These are phyloP conservation scores for Lactarius indigo DNA, from an alignment of 768 basidiomycete species.

Conservation along the genomic window DNA sequence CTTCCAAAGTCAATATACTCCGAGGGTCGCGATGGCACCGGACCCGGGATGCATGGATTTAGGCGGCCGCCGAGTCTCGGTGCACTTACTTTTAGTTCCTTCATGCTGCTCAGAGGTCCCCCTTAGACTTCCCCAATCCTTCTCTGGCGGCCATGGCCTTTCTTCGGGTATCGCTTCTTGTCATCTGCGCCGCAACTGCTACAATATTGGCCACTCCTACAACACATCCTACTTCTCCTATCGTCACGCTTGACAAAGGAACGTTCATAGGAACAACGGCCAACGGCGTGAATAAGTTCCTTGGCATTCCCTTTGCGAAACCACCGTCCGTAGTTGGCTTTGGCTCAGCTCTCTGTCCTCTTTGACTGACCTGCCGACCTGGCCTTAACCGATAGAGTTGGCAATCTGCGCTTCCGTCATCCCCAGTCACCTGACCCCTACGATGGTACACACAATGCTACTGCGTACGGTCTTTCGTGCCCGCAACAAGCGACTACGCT, in stretches of 20 bases:
- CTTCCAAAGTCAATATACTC: no score
- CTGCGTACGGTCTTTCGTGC: conserved; percentile 26
- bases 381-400: conserved; percentile 27
- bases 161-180: background rate
- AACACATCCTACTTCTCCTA: background rate
- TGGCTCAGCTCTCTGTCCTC: background rate
- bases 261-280: conserved; percentile 31
- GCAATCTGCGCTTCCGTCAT: conserved; percentile 37
- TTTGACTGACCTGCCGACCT: background rate
- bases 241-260: conserved; percentile 31
- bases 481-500: conserved; percentile 24
- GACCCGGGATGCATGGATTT: no score
- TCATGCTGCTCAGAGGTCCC: background rate
- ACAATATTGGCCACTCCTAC: background rate
- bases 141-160: background rate
- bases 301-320: conserved; percentile 42
- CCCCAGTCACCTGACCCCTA: conserved; percentile 28
- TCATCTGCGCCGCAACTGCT: background rate
- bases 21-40: no score
- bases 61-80: no score
- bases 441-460: conserved; percentile 20
- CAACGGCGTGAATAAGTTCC: conserved; percentile 31
- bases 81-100: no score
- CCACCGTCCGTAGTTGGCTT: conserved; percentile 34
- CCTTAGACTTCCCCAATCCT: background rate